Conservation (phyloP, 306 rosid genomes). For the Cucurbita maxima region DNA sequence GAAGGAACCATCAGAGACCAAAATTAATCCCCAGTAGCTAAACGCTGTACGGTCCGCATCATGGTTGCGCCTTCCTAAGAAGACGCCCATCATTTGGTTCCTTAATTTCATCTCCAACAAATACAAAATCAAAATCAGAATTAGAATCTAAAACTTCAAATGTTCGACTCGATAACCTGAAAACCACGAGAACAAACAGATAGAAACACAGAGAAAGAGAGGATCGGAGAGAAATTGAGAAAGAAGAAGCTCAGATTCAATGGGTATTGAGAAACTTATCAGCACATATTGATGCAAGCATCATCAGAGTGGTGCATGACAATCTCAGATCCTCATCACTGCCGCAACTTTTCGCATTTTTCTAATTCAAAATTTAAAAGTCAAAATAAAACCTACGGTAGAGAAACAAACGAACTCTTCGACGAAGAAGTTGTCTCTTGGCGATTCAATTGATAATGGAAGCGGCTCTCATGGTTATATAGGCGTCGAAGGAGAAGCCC, state of each 20-base stretch:
- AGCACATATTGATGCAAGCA: constrained; percentile 34
- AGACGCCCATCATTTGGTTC: constrained; percentile 61
- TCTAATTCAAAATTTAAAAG: background rate
- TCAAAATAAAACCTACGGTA: background rate
- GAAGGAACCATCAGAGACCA: constrained; percentile 76
- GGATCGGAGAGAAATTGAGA: background rate
- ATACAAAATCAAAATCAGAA: background rate
- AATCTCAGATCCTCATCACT: constrained; percentile 44
- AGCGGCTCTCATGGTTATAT: background rate
- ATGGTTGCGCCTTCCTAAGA: constrained; percentile 31
- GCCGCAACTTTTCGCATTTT: constrained; percentile 9
- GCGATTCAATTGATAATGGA: background rate
- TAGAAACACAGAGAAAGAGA: too few species aligned
- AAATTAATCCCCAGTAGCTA: constrained; percentile 53
- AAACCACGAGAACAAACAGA: background rate
- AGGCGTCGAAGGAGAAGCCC: constrained; percentile 13
- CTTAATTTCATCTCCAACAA: background rate
- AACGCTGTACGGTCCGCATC: constrained; percentile 92
- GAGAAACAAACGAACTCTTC: too few species aligned
- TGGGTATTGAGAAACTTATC: constrained; percentile 70
- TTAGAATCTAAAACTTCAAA: background rate
- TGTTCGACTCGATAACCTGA: too few species aligned
- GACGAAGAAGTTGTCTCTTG: background rate
- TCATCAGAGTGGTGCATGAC: constrained; percentile 99
- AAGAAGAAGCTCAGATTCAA: constrained; percentile 1